Evolutionary conservation across 169 alveolate species (phyloP).

Genomic region (Plasmodium relictum): DNA sequence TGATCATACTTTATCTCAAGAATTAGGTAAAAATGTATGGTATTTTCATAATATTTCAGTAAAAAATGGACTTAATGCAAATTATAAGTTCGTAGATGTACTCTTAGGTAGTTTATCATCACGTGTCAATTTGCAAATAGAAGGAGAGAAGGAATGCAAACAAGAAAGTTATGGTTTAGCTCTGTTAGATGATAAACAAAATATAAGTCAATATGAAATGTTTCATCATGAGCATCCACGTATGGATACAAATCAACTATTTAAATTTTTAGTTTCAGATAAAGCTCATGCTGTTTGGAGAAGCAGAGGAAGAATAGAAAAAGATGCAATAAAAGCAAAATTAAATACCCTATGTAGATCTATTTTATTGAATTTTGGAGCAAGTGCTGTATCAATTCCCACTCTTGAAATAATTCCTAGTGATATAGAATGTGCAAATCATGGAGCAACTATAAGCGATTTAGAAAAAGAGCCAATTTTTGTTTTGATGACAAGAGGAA

Average conservation of each 20-base stretch:
- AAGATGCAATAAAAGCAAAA: slow-evolving; percentile 79
- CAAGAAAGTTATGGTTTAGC: slow-evolving; percentile 72
- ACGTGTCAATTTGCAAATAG: slow-evolving; percentile 81
- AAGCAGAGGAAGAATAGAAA: slow-evolving; percentile 81
- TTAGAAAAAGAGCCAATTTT: slow-evolving; percentile 82
- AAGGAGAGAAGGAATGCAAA: slow-evolving; percentile 60
- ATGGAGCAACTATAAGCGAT: slow-evolving; percentile 83
- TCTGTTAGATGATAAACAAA: slow-evolving; percentile 61
- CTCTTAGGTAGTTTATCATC: slow-evolving; percentile 78
- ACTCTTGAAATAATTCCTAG: slow-evolving; percentile 82
- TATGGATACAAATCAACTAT: slow-evolving; percentile 78
- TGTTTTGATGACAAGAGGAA: slow-evolving; percentile 81
- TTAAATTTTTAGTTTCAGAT: slow-evolving; percentile 78
- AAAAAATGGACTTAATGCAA: slow-evolving; percentile 61
- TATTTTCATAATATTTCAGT: slow-evolving; percentile 81
- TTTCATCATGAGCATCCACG: slow-evolving; percentile 80
- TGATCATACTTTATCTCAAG: slow-evolving; percentile 81
- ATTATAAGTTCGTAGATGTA: slow-evolving; percentile 65
- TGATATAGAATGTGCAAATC: slow-evolving; percentile 80
- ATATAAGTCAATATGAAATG: slow-evolving; percentile 80
- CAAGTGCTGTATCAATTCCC: slow-evolving; percentile 82
- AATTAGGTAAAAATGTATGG: slow-evolving; percentile 75
- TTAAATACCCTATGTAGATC: slow-evolving; percentile 79
- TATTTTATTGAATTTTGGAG: slow-evolving; percentile 79
- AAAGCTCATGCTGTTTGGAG: slow-evolving; percentile 83